Percentiles rank a stretch among this genome's conserved stretches.
Evolutionary conservation across 257 asterid genomes (phyloP).

Genomic region (Paulownia fortunei): DNA sequence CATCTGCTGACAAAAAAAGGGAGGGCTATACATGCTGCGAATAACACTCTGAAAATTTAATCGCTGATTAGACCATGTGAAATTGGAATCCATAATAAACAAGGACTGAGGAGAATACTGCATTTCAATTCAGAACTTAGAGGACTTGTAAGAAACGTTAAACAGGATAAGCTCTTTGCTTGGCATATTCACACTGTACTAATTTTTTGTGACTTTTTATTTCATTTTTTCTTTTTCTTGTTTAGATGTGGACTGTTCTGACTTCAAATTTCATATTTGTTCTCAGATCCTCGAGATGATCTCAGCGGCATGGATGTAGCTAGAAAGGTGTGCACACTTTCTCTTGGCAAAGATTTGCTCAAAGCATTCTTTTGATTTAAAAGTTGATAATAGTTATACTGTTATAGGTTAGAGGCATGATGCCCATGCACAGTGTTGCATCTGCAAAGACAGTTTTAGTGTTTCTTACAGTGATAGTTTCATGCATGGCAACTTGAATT

Average conservation of each 20-base stretch:
- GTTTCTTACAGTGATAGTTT: background rate
- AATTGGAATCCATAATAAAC: constrained; percentile 14
- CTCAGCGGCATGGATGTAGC: constrained; percentile 98
- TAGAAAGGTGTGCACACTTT: constrained; percentile 69
- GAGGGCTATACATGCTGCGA: background rate
- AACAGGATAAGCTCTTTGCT: constrained; percentile 4
- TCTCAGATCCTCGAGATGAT: constrained; percentile 95
- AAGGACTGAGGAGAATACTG: constrained; percentile 4
- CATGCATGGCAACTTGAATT: background rate
- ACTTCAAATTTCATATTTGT: constrained; percentile 35
- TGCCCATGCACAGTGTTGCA: background rate
- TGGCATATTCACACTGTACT: background rate
- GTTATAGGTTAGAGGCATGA: constrained; percentile 9
- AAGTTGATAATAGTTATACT: background rate
- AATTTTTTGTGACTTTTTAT: background rate
- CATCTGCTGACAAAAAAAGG: background rate
- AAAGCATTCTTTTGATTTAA: background rate
- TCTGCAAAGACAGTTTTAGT: background rate
- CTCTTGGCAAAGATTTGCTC: constrained; percentile 21
- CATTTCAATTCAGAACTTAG: constrained; percentile 10
- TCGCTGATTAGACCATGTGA: constrained; percentile 4
- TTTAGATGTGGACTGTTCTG: constrained; percentile 18
- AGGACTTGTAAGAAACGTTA: background rate
- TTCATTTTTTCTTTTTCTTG: background rate
- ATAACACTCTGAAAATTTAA: background rate